Conservation (phyloP, 2,329 filamentous ascomycete species). For the Achaetomium macrosporum region DNA sequence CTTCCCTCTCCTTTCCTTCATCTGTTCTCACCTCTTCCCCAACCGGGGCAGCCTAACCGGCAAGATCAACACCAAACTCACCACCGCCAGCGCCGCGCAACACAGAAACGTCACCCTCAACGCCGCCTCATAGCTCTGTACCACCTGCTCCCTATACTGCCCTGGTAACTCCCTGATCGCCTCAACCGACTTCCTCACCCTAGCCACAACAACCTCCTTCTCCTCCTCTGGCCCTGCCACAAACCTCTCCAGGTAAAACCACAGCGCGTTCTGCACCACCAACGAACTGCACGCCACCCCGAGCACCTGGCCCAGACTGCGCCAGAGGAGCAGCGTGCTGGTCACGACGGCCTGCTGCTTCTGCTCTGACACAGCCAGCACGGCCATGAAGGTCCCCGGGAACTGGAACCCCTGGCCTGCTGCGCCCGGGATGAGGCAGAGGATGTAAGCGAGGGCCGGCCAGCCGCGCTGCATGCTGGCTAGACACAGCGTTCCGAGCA, state of each 20-base stretch:
- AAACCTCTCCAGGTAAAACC: conserved; percentile 50
- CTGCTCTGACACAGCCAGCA: conserved; percentile 55
- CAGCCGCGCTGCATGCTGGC: conserved; percentile 45
- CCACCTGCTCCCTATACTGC: conserved; percentile 48
- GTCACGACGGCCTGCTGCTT: conserved; percentile 63
- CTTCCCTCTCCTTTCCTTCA: not conserved
- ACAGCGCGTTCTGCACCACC: conserved; percentile 65
- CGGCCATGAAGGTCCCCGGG: conserved; percentile 56
- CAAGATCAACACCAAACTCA: conserved; percentile 43
- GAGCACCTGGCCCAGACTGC: conserved; percentile 63
- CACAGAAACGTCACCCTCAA: conserved; percentile 43
- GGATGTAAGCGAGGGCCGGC: conserved; percentile 47
- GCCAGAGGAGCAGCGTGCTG: conserved; percentile 65
- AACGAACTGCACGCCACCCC: conserved; percentile 68
- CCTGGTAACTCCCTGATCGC: conserved; percentile 42
- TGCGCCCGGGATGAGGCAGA: conserved; percentile 51
- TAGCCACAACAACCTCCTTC: conserved; percentile 49
- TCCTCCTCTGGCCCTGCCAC: conserved; percentile 57
- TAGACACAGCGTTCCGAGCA: conserved; percentile 48
- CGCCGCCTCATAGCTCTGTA: conserved; percentile 48
- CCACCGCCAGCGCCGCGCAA: conserved; percentile 41
- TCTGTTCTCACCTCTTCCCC: conserved; percentile 33
- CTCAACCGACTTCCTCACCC: conserved; percentile 50
- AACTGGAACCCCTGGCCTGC: conserved; percentile 60
- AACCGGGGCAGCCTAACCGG: conserved; percentile 51